Base-by-base conservation (phyloP, 23 red algal species). In the Pyropia haitanensis region DNA sequence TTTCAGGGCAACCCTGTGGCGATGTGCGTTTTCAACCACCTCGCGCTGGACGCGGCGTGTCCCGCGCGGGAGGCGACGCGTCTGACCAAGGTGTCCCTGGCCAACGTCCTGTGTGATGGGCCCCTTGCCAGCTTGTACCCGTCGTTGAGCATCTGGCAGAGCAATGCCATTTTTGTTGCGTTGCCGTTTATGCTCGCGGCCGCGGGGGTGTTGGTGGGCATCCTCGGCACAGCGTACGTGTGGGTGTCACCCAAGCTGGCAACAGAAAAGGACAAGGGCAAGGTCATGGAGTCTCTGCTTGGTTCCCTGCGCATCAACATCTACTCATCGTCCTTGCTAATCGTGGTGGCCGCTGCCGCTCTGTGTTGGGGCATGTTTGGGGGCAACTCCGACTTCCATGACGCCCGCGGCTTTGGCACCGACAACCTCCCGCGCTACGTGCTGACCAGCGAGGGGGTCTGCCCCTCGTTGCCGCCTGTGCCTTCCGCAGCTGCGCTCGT, bases 1-100 rank as follows among this genome's bases (percentile, higher is more conserved):
- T 81, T 81, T 21, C 31, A 71, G 23, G 66, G 52, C 18, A 81
- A 81, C 52, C 64, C 65, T 8, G 56, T 32, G n/a, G 76, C 76
- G 29, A 4, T 71, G 39, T 81, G 76, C 44, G 76, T 81, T 0
- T 71, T 58, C 49, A 61, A 81, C 31, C 76, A 81, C 57, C 50
- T 81, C 4, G 23, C 53, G n/a, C 50, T 81, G 19, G 76, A 81
- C 56, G 26, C 27, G 14, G 34, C 19, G 26, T 81, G 76, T 52
- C 24, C 49, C 4, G 20, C 34, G 24, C 61, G 26, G 24, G 21
- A 14, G 17, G 33, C 14, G 14, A 59, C 73, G 64, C 21, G 9
- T 6, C 18, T 81, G 14, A 28, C 25, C 20, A 30, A 24, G 21
- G 72, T 33, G 2, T 16, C 69, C 44, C 28, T 62, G 5, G 60